A percentile compares a stretch with the other conserved stretches of the same genome.
Evolutionary conservation across 2,329 filamentous ascomycete species (phyloP).

Genomic region (Thermomyces lanuginosus): DNA sequence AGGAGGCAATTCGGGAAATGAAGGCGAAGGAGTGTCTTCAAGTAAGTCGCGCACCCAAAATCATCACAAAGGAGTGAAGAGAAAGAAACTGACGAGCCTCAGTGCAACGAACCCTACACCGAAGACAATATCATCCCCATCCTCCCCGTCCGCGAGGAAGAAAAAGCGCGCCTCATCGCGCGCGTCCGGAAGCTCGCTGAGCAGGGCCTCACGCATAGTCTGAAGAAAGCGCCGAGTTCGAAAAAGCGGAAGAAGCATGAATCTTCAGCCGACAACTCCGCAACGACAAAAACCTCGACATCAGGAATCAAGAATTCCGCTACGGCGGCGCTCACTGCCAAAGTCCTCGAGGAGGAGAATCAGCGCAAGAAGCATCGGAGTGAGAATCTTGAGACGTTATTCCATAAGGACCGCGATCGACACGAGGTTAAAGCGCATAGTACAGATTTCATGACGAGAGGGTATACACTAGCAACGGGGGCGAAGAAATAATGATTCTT

Average conservation of each 20-base stretch:
- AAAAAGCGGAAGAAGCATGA: slow-evolving; percentile 62
- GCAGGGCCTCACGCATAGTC: slow-evolving; percentile 61
- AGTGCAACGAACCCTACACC: slow-evolving; percentile 63
- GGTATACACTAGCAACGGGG: slow-evolving; percentile 16
- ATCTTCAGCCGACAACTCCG: slow-evolving; percentile 11
- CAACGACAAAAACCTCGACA: slow-evolving; percentile 20
- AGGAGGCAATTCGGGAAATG: slow-evolving; percentile 71
- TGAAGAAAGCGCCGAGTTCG: slow-evolving; percentile 58
- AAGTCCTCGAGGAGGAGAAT: slow-evolving; percentile 75
- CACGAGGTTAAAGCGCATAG: slow-evolving; percentile 26
- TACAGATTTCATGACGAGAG: slow-evolving; percentile 44
- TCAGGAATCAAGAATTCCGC: slow-evolving; percentile 69
- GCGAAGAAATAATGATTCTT: slow-evolving; percentile 5
- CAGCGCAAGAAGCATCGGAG: slow-evolving; percentile 55
- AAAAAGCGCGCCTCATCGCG: slow-evolving; percentile 50
- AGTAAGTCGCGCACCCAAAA: slow-evolving; percentile 18
- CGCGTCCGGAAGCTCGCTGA: slow-evolving; percentile 54
- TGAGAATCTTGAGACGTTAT: slow-evolving; percentile 40
- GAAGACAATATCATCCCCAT: slow-evolving; percentile 68
- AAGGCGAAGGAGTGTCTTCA: slow-evolving; percentile 44
- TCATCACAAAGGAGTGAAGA: too few relatives aligned
- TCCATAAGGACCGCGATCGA: slow-evolving; percentile 26
- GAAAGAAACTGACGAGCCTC: slow-evolving; percentile 5
- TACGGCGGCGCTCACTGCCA: slow-evolving; percentile 71
- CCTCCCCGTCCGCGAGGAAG: slow-evolving; percentile 52